These are phyloP conservation scores for Fraxinus quadrangulata DNA, from an alignment of 257 asterid genomes.

Conservation along the genomic window DNA sequence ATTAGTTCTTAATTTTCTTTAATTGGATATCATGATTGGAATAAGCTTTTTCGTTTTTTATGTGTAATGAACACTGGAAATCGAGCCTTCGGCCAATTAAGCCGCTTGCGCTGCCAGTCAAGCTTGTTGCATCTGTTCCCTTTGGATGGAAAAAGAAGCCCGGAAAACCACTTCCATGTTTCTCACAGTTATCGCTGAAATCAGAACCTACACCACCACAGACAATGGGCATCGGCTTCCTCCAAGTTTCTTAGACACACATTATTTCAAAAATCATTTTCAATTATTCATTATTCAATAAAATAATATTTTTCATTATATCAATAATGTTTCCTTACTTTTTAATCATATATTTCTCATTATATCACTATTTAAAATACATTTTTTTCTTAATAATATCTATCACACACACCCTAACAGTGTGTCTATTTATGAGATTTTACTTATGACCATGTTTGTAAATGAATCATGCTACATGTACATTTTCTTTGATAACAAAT, in stretches of 20 bases:
- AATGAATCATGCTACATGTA: too few species aligned
- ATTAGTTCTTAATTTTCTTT: background rate
- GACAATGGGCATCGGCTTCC: slow-evolving; percentile 25
- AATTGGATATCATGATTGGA: background rate
- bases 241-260: slow-evolving; percentile 24
- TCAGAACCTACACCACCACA: slow-evolving; percentile 13
- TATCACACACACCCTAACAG: too few species aligned
- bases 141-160: slow-evolving; percentile 93
- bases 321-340: too few species aligned
- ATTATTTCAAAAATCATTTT: too few species aligned
- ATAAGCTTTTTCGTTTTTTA: background rate
- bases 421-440: too few species aligned
- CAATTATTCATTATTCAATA: too few species aligned
- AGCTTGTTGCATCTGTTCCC: slow-evolving; percentile 72
- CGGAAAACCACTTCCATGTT: slow-evolving; percentile 65
- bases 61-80: slow-evolving; percentile 58
- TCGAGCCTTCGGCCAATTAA: slow-evolving; percentile 35
- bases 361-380: too few species aligned
- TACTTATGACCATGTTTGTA: too few species aligned
- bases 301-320: too few species aligned
- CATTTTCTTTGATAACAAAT: too few species aligned
- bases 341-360: too few species aligned
- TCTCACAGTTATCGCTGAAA: slow-evolving; percentile 24
- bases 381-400: too few species aligned
- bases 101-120: slow-evolving; percentile 40